These are phyloP conservation scores for Wallemia ichthyophaga DNA, from an alignment of 1,284 basidiomycete genomes.

Conservation along the genomic window DNA sequence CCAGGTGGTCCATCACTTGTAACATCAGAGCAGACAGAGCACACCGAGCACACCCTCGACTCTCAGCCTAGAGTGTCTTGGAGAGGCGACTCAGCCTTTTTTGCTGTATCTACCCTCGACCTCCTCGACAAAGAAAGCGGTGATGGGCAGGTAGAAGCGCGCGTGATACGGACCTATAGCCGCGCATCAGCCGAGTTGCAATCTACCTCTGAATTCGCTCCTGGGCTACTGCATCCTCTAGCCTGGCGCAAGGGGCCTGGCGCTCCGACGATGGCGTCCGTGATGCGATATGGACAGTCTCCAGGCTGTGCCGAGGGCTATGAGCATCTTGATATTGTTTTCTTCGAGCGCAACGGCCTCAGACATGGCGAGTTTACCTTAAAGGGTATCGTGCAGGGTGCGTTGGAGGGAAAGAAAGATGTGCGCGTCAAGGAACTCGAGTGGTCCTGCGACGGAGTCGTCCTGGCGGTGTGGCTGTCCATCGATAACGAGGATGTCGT, in stretches of 20 bases:
- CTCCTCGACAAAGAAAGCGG: slow-evolving; percentile 2
- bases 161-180: background rate
- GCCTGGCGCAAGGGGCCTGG: slow-evolving; percentile 57
- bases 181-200: slow-evolving; percentile 32
- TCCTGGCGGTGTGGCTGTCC: slow-evolving; percentile 60
- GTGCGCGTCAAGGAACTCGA: slow-evolving; percentile 40
- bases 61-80: slow-evolving; percentile 45
- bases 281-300: slow-evolving; percentile 29
- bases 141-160: slow-evolving; percentile 19
- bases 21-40: slow-evolving; percentile 7
- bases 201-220: slow-evolving; percentile 52
- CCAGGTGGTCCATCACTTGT: slow-evolving; percentile 21
- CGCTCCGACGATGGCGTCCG: slow-evolving; percentile 50
- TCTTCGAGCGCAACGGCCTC: slow-evolving; percentile 84
- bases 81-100: slow-evolving; percentile 73
- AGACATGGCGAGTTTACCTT: slow-evolving; percentile 67
- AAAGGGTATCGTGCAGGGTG: background rate
- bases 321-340: slow-evolving; percentile 53
- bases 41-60: slow-evolving; percentile 40
- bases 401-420: slow-evolving; percentile 18
- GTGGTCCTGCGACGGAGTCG: slow-evolving; percentile 71
- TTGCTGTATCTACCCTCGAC: slow-evolving; percentile 47
- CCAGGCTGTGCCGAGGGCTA: slow-evolving; percentile 26
- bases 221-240: slow-evolving; percentile 51
- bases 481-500: slow-evolving; percentile 33